Evolutionary conservation across 495 filamentous ascomycete species (phyloP).

Genomic region (Neurospora sp.): DNA sequence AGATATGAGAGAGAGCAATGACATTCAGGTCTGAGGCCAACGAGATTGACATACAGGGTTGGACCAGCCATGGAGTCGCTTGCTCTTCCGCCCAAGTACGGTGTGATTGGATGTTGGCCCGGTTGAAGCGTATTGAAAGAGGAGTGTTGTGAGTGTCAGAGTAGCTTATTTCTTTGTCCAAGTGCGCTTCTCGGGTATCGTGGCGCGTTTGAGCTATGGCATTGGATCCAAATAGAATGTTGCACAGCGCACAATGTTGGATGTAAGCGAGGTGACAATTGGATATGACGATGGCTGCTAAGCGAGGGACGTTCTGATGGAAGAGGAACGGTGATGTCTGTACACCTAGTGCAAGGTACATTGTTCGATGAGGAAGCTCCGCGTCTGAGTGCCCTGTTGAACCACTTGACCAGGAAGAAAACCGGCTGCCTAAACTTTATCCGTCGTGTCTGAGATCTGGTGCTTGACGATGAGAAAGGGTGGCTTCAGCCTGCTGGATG

Average conservation of each 20-base stretch:
- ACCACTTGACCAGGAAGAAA: background rate
- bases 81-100: background rate
- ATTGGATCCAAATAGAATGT: background rate
- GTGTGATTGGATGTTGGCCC: background rate
- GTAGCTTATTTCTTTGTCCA: background rate
- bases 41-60: background rate
- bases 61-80: background rate
- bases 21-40: background rate
- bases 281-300: background rate
- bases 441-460: background rate
- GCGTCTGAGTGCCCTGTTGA: background rate
- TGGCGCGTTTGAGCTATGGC: background rate
- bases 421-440: background rate
- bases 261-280: background rate
- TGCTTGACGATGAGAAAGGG: background rate
- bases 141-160: background rate
- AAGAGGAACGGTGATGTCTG: background rate
- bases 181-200: background rate
- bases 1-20: background rate
- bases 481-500: background rate
- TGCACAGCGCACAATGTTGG: background rate
- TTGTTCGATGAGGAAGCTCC: background rate
- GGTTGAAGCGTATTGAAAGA: background rate
- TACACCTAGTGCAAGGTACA: background rate
- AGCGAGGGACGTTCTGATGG: background rate